These are phyloP conservation scores for Malassezia globosa DNA, from an alignment of 1,284 basidiomycete species.

Conservation along the genomic window DNA sequence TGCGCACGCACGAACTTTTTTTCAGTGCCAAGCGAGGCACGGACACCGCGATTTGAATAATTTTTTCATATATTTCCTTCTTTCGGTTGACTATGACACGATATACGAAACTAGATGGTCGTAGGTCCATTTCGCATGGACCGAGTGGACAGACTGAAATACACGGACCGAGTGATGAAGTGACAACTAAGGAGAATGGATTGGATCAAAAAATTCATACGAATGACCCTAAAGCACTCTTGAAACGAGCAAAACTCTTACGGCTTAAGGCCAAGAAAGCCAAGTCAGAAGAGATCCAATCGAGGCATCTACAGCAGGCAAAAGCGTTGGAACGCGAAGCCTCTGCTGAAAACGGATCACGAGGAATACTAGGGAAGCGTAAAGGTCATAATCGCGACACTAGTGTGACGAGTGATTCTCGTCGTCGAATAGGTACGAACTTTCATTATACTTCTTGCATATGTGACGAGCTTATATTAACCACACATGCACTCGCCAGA, in stretches of 20 bases:
- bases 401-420: not conserved
- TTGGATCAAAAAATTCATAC: not conserved
- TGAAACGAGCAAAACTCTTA: slow-evolving; percentile 41
- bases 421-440: slow-evolving; percentile 13
- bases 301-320: slow-evolving; percentile 18
- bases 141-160: not conserved
- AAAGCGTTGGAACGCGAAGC: slow-evolving; percentile 45
- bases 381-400: slow-evolving; percentile 5
- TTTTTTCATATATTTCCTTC: not conserved
- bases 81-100: slow-evolving; percentile 14
- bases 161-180: not conserved
- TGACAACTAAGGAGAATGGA: not conserved
- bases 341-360: slow-evolving; percentile 26
- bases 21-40: not conserved
- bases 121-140: slow-evolving; percentile 1
- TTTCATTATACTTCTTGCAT: not conserved
- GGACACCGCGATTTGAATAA: too few relatives aligned
- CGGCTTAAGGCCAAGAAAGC: slow-evolving; percentile 40
- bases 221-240: slow-evolving; percentile 21
- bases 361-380: slow-evolving; percentile 25
- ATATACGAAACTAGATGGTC: slow-evolving; percentile 17
- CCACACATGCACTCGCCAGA: slow-evolving; percentile 4
- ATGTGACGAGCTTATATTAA: too few relatives aligned
- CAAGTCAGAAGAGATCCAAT: slow-evolving; percentile 27
- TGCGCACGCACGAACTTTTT: slow-evolving; percentile 1